Evolutionary conservation across 2,329 filamentous ascomycete species (phyloP), one percentile per base, ranked within the genome.

Genomic region (Coleophoma cylindrospora): DNA sequence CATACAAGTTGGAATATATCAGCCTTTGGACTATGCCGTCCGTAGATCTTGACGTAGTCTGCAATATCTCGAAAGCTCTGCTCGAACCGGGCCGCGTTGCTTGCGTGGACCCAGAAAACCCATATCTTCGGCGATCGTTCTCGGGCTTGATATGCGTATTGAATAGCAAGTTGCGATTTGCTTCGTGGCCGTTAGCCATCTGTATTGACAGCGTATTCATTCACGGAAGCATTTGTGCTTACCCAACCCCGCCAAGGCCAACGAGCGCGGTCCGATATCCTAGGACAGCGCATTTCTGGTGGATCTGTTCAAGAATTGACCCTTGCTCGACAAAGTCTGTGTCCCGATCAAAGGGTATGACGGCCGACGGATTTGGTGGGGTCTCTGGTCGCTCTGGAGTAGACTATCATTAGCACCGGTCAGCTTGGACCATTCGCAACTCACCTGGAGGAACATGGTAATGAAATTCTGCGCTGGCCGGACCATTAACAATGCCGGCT

Each of bases 21-120:
- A 11, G 54, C 57, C 3, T 56, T 56, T 6, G 63, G 62, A 51
- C 70, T 53, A 17, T 62, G 43, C 13, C 65, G 60, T 7, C 63
- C 61, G 4, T 56, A 50, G 12, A 72, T 53, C 49, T 63, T 63
- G 10, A 63, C 55, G 1, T 38, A 47, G 34, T 66, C 56, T 21
- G 66, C 65, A 54, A 72, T 64, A n/a, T 67, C 60, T 47, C 55
- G 59, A 50, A 61, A 68, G 34, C 61, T 60, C 49, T 68, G 58
- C 52, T 70, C 62, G 43, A 70, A 67, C 8, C 66, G 58, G 36
- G 60, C 54, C 0, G 54, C 53, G 45, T 64, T 67, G 47, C 61
- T 65, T 2, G 66, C 64, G 51, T 71, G 57, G 6, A 71, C 56
- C 69, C 64, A 73, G 49, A 70, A 70, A 33, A 71, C 55, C 57